Conservation (phyloP, 164 flowering plant species). For the Cinnamomum micranthum region DNA sequence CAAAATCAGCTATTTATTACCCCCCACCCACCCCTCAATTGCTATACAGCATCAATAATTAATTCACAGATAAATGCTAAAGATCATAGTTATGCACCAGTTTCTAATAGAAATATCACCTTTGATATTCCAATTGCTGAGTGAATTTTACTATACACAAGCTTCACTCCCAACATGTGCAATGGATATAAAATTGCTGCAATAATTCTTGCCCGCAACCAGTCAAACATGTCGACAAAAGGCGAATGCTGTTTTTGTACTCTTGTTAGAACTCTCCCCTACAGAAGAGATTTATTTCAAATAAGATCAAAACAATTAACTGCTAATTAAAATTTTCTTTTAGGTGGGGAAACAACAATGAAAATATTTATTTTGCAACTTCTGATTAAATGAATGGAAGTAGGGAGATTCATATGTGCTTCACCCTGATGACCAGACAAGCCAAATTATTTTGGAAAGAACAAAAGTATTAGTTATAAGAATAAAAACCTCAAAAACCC, state of each 20-base stretch:
- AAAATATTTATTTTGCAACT: too few relatives aligned
- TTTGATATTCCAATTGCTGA: slow-evolving; percentile 81
- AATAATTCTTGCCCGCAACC: slow-evolving; percentile 55
- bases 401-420: background rate
- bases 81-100: background rate
- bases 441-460: background rate
- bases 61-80: background rate
- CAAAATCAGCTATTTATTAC: slow-evolving; percentile 2
- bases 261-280: slow-evolving; percentile 73
- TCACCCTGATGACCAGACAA: background rate
- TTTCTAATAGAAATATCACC: slow-evolving; percentile 32
- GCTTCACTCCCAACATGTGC: slow-evolving; percentile 66
- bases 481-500: slow-evolving; percentile 71
- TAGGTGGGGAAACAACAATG: background rate
- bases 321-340: too few relatives aligned
- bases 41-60: background rate
- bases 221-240: slow-evolving; percentile 45
- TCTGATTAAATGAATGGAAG: background rate
- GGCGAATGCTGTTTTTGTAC: slow-evolving; percentile 33
- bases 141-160: slow-evolving; percentile 76
- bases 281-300: slow-evolving; percentile 10
- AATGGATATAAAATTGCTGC: slow-evolving; percentile 66
- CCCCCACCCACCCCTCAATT: background rate
- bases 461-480: background rate
- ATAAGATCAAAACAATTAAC: background rate